Conservation (phyloP, 352 stramenopile genomes). For the Phytophthora uliginosa region DNA sequence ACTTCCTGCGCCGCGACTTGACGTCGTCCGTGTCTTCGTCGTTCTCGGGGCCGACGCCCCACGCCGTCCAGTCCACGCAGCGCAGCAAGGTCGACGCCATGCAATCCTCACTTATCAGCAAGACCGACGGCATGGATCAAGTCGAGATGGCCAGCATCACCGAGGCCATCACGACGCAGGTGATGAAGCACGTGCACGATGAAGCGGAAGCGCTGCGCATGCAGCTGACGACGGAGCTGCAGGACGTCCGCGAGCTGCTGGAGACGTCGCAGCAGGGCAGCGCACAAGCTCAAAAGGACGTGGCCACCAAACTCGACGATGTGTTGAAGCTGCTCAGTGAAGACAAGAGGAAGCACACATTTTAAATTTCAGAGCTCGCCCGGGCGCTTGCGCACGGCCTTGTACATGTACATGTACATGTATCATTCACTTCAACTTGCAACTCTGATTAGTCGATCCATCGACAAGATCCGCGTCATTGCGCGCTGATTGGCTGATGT, state of each 20-base stretch:
- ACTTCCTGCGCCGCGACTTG: slow-evolving; percentile 34
- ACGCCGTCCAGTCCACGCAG: not conserved
- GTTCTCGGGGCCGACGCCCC: slow-evolving; percentile 16
- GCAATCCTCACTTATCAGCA: slow-evolving; percentile 30
- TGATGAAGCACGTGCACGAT: slow-evolving; percentile 46
- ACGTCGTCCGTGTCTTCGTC: slow-evolving; percentile 44
- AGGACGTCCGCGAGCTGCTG: slow-evolving; percentile 40
- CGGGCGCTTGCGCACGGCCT: no score
- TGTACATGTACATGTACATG: no score
- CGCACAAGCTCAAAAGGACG: slow-evolving; percentile 26
- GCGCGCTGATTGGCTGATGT: not conserved
- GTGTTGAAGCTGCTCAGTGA: slow-evolving; percentile 34
- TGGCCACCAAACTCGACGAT: slow-evolving; percentile 31
- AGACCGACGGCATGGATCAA: slow-evolving; percentile 10
- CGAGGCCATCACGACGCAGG: slow-evolving; percentile 44
- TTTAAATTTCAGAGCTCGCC: no score
- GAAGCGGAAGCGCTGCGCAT: slow-evolving; percentile 40
- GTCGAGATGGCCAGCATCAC: slow-evolving; percentile 32
- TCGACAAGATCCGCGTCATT: slow-evolving; percentile 1
- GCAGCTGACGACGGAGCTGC: slow-evolving; percentile 44
- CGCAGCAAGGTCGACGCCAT: slow-evolving; percentile 19
- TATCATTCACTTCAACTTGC: slow-evolving; percentile 30
- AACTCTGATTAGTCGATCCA: not conserved
- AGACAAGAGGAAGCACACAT: no score
- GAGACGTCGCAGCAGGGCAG: slow-evolving; percentile 29